phyloP scores from a whole-genome alignment of 768 basidiomycete genomes.

The Candolleomyces aberdarensis region DNA sequence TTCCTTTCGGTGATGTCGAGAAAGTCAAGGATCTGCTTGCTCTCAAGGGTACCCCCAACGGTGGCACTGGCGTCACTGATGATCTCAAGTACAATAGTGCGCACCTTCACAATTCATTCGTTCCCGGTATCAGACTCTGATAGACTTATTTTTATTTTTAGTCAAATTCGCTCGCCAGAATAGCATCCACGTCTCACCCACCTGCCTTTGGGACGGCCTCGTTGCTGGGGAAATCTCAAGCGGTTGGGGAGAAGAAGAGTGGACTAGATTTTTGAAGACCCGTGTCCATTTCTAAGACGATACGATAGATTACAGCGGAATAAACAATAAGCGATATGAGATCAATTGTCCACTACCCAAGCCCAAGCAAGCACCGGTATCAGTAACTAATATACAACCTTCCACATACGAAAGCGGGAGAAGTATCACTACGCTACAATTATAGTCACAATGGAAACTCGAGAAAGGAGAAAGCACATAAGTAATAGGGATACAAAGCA shows the following conservation, averaged over 20 bases:
- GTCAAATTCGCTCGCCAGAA: constrained; percentile 94
- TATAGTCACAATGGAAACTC: too few species aligned
- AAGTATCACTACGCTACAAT: too few species aligned
- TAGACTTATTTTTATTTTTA: constrained; percentile 23
- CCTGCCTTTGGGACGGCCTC: constrained; percentile 74
- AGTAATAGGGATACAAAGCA: background rate
- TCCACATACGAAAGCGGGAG: too few species aligned
- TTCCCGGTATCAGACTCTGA: background rate
- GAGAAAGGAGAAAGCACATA: too few species aligned
- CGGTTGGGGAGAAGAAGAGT: constrained; percentile 79
- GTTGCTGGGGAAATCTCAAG: constrained; percentile 73
- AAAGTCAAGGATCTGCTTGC: constrained; percentile 61
- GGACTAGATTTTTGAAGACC: constrained; percentile 68
- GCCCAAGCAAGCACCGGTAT: too few species aligned
- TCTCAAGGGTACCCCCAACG: constrained; percentile 66
- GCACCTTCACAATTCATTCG: constrained; percentile 20
- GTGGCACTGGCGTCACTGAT: constrained; percentile 78
- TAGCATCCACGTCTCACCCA: constrained; percentile 87
- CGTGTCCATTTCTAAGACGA: constrained; percentile 43
- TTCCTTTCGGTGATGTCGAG: constrained; percentile 46
- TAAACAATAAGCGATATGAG: background rate
- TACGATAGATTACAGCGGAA: background rate
- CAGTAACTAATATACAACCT: too few species aligned
- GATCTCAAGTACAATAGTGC: constrained; percentile 87
- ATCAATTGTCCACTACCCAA: too few species aligned